A percentile compares a stretch with the other conserved stretches of the same genome.
These are phyloP conservation scores for Aspergillus affinis DNA, from an alignment of 495 filamentous ascomycete species.

Conservation along the genomic window DNA sequence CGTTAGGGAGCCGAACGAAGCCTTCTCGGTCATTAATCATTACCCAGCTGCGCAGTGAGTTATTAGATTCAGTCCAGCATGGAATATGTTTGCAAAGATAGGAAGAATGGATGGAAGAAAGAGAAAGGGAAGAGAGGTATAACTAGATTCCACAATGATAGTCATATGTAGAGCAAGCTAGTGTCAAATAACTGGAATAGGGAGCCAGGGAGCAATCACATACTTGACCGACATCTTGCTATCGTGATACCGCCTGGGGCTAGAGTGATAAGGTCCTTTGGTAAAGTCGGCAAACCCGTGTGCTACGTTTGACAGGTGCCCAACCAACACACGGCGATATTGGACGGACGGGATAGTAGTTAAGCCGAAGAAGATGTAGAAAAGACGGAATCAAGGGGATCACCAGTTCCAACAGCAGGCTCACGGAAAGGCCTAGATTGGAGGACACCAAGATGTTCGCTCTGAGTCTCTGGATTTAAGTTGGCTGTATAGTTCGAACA, in stretches of 20 bases:
- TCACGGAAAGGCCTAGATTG: not conserved
- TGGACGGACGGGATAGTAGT: too few relatives aligned
- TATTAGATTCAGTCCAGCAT: constrained; percentile 2
- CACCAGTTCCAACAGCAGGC: not conserved
- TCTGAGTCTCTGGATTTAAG: not conserved
- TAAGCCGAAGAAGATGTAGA: too few relatives aligned
- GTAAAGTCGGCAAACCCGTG: not conserved
- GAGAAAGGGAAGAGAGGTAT: constrained; percentile 14
- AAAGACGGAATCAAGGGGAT: not conserved
- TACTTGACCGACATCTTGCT: constrained; percentile 69
- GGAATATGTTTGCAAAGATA: not conserved
- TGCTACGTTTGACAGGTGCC: not conserved
- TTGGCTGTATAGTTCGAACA: not conserved
- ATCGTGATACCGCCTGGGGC: not conserved
- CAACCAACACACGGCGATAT: not conserved
- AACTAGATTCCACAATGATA: not conserved
- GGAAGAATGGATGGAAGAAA: not conserved
- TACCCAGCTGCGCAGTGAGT: constrained; percentile 60
- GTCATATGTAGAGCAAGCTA: constrained; percentile 14
- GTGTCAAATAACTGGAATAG: constrained; percentile 12
- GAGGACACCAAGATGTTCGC: not conserved
- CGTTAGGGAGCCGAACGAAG: constrained; percentile 70
- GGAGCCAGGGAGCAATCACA: constrained; percentile 35
- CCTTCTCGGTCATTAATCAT: constrained; percentile 66
- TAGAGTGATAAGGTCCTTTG: not conserved